Conservation (phyloP, 1,284 basidiomycete species). For the Entoloma clypeatum region DNA sequence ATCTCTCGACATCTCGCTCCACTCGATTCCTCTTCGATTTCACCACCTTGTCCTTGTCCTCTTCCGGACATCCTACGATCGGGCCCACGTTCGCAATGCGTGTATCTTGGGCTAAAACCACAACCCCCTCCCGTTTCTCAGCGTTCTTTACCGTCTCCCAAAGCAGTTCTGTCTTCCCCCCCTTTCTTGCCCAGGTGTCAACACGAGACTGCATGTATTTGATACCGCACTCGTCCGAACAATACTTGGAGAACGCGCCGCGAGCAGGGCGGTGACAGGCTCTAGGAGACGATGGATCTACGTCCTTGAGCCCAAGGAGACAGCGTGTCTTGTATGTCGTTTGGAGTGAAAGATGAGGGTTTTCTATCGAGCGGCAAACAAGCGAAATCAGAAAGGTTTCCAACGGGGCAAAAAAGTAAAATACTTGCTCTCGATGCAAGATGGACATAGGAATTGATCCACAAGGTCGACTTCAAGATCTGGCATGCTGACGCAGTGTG, state of each 20-base stretch:
- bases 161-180: conserved; percentile 55
- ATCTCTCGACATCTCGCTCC: conserved; percentile 49
- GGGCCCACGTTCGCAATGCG: conserved; percentile 14
- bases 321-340: conserved; percentile 82
- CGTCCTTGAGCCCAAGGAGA: conserved; percentile 57
- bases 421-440: conserved; percentile 65
- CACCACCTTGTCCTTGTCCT: conserved; percentile 37
- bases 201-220: conserved; percentile 63
- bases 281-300: conserved; percentile 52
- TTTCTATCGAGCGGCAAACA: conserved; percentile 40
- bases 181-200: conserved; percentile 52
- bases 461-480: conserved; percentile 78
- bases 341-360: conserved; percentile 51
- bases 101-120: conserved; percentile 36
- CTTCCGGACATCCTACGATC: conserved; percentile 19
- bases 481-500: conserved; percentile 72
- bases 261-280: conserved; percentile 77
- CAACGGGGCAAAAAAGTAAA: conserved; percentile 1
- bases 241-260: conserved; percentile 79
- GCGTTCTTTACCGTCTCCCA: conserved; percentile 72
- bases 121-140: conserved; percentile 64
- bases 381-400: conserved; percentile 7
- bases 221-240: conserved; percentile 75
- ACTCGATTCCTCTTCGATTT: conserved; percentile 38
- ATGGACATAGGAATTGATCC: conserved; percentile 82